Base-by-base conservation (phyloP, 345 rosid species). In the Lepidium didymum region DNA sequence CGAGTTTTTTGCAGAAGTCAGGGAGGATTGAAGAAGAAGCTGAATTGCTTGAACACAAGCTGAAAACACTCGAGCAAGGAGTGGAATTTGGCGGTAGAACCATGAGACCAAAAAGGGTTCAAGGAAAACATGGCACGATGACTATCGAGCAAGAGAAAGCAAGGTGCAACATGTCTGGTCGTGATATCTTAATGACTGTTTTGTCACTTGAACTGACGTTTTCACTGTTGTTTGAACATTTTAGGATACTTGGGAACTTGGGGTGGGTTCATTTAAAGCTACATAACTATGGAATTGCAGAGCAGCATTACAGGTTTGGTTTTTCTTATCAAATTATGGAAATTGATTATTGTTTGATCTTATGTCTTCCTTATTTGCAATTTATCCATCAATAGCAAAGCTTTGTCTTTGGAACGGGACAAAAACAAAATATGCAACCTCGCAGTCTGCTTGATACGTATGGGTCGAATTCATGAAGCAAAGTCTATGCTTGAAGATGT, bases 181-280 rank as follows among this genome's bases (percentile, higher is more conserved):
- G 6, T 12, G n/a, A 23, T 40, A 21, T 57, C 16, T 58, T 14
- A 23, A 8, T 8, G 21, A 25, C 25, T 37, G 0, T 14, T 35
- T 25, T 16, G 18, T 42, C 9, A 36, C 15, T 29, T 50, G 49
- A 50, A 16, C 67, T 71, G 5, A 68, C 4, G 4, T 35, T 7
- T 41, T 9, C 15, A 8, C 9, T 53, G 42, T 19, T 11, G 41
- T 45, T 36, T 31, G 68, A 41, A 65, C 45, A 19, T 70, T 41
- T 56, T 69, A 87, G 97, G 82, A 73, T 91, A 55, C 61, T 87
- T 4, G 97, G 97, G 40, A 91, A 91, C 73, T 63, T 92, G 75
- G 98, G 95, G 6, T 92, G 96, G 98, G 96, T 92, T 70, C 85
- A 84, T 61, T 68, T 92, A 73, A 91, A 83, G 82, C 69, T 82